Evolutionary conservation across 129 eudicot genomes (phyloP).

Genomic region (Helianthus tuberosus): DNA sequence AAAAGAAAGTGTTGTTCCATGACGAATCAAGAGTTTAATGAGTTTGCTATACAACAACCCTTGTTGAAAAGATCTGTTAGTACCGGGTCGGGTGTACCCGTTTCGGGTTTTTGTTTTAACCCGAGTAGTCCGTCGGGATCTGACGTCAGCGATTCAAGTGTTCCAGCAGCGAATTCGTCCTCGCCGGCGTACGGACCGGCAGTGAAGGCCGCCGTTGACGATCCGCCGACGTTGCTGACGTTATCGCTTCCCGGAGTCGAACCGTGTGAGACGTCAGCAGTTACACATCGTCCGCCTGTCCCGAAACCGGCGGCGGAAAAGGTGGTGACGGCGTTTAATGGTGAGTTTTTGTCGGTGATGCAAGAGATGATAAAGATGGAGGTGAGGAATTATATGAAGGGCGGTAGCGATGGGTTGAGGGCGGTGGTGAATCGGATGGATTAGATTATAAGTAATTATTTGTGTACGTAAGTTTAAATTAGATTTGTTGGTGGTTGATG

Average conservation of each 20-base stretch:
- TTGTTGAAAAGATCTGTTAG: conserved; percentile 67
- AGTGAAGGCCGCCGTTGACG: conserved; percentile 41
- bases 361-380: conserved; percentile 88
- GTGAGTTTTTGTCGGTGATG: conserved; percentile 78
- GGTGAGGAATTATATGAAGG: conserved; percentile 75
- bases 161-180: conserved; percentile 28
- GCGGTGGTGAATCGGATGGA: conserved; percentile 44
- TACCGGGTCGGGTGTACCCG: conserved; percentile 75
- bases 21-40: conserved; percentile 58
- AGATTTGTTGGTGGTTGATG: conserved; percentile 33
- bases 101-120: conserved; percentile 46
- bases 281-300: conserved; percentile 27
- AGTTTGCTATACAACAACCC: conserved; percentile 45
- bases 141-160: conserved; percentile 67
- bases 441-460: conserved; percentile 10
- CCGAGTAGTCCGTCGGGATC: conserved; percentile 89
- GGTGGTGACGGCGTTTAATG: conserved; percentile 42
- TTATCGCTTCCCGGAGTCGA: conserved; percentile 71
- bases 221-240: conserved; percentile 60
- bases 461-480: not conserved
- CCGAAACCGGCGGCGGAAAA: conserved; percentile 33
- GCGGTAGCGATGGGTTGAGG: conserved; percentile 43
- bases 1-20: conserved; percentile 70
- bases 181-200: conserved; percentile 54
- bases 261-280: conserved; percentile 38